Evolutionary conservation across 2,329 filamentous ascomycete genomes (phyloP), one percentile per base, ranked within the genome.

Genomic region (Alternaria consortialis): DNA sequence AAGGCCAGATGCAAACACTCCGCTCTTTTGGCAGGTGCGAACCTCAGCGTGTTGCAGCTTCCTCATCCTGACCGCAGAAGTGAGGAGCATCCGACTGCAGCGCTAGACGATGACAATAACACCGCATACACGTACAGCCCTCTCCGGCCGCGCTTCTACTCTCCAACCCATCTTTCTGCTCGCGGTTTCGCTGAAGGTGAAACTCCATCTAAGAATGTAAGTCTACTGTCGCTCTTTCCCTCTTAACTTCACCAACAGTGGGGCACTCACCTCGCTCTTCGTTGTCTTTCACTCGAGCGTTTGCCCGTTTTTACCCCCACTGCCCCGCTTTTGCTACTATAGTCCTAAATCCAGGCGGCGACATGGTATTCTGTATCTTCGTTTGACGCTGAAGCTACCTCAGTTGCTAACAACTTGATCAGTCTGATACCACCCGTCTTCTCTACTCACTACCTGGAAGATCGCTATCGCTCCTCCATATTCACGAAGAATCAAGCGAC

Each of bases 171-270:
- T 17, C 64, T 64, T 43, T 70, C 71, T 23, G 48, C 66, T 4
- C 53, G 40, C 7, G 54, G 64, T 13, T 69, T 69, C 56, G 62
- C 57, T 7, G 57, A 66, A 32, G 69, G 65, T 15, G 71, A 70
- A 29, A 69, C 68, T 5, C 72, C 73, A 7, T 76, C 73, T 4
- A 67, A 66, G 8, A 77, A 77, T 62, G 76, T 78, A 71, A 74
- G 76, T 74, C 34, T 23, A 23, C 36, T 27, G 17, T 53, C 42
- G 58, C 51, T 64, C 63, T 61, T 34, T 71, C 63, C 66, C 58
- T 56, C 42, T 56, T 32, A 55, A 54, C 46, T 62, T 39, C 47
- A 40, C 48, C 2, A 31, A 17, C 13, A 46, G 60, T 52, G 56
- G 55, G 55, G 56, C 40, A 51, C 46, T 55, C 46, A 52, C 44